These are phyloP conservation scores for Fusarium setosum DNA, from an alignment of 2,329 filamentous ascomycete genomes.

Conservation along the genomic window DNA sequence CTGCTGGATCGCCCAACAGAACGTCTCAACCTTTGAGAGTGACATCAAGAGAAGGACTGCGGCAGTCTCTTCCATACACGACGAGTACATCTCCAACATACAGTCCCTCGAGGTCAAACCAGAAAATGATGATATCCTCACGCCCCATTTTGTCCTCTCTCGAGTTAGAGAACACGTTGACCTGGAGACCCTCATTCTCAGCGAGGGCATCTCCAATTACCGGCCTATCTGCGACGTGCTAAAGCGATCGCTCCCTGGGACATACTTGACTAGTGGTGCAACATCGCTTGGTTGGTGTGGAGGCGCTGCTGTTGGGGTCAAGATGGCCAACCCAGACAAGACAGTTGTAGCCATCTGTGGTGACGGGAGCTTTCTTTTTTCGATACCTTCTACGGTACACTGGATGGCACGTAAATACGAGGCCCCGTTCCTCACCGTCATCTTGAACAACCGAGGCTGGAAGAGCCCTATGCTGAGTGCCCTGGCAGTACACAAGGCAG, in stretches of 20 bases:
- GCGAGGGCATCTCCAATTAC: neutral
- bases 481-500: neutral
- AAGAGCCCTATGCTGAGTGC: neutral
- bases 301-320: slow-evolving; percentile 78
- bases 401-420: slow-evolving; percentile 64
- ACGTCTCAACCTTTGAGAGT: neutral
- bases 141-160: neutral
- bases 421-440: slow-evolving; percentile 63
- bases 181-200: neutral
- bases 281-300: slow-evolving; percentile 84
- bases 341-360: slow-evolving; percentile 65
- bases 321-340: slow-evolving; percentile 68
- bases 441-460: slow-evolving; percentile 65
- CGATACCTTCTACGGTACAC: slow-evolving; percentile 62
- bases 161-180: neutral
- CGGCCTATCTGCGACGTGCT: slow-evolving; percentile 74
- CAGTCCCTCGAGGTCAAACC: neutral
- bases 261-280: slow-evolving; percentile 83
- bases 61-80: neutral
- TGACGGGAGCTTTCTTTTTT: slow-evolving; percentile 65
- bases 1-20: slow-evolving; percentile 58
- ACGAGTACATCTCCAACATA: neutral
- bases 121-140: neutral
- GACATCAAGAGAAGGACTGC: neutral
- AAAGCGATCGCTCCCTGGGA: slow-evolving; percentile 66